Evolutionary conservation across 2,329 filamentous ascomycete genomes (phyloP), one percentile per base, ranked within the genome.

Genomic region (Arthroderma uncinatum): DNA sequence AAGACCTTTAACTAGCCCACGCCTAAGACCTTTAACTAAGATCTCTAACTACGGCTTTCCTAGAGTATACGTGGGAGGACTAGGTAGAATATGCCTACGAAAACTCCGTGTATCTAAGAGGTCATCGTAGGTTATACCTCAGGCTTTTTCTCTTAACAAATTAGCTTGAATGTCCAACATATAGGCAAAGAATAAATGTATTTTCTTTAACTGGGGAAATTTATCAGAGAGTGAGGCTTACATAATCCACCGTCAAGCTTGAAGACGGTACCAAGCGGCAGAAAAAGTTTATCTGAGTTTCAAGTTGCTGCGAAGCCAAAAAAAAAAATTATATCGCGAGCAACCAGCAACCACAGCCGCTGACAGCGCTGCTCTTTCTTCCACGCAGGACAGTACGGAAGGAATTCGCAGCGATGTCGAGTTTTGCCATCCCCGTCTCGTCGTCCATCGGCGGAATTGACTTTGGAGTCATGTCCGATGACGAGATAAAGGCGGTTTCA

Each of bases 401-500:
- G 34, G 37, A 44, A n/a, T n/a, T 19, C 6, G 53, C 36, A 40
- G 36, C 25, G 37, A 76, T 76, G 74, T 71, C 73, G 63, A 74
- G 66, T 58, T 74, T 75, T 56, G 66, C 87, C 61, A 87, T 91
- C 68, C 91, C 93, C 47, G 82, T 95, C 61, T 80, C 87, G 62
- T 94, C 90, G 67, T 79, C 84, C 69, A 86, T 98, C 67, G 82
- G 86, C 70, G 86, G 85, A 69, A 89, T 98, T 67, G 88, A 94
- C 70, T 98, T 98, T 72, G 85, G 83, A 48, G 89, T 94, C 68
- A 82, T 97, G 64, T 83, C 87, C 19, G 79, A 84, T 54, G 79
- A 85, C 60, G 92, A 98, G 72, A 90, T 98, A 69, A 84, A 85
- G 70, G 81, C 84, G 60, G 83, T 97, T 65, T 98, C 93, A 7